Evolutionary conservation across 2,329 filamentous ascomycete species (phyloP), one percentile per base, ranked within the genome.

Genomic region (Sphaerulina vaccinii): DNA sequence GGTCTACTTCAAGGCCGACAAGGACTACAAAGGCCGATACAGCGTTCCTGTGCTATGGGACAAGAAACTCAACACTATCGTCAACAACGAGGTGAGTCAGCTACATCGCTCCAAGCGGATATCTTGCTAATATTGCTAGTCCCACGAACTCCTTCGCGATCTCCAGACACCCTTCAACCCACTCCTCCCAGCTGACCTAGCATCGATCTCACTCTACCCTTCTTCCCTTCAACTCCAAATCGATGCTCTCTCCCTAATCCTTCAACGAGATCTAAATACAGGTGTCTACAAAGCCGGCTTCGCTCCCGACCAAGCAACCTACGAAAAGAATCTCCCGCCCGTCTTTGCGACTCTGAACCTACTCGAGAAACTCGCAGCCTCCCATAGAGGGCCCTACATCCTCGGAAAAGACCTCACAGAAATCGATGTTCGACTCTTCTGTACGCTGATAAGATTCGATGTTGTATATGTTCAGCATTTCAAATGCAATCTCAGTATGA

Each of bases 391-490:
- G 0, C 81, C 82, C 0, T 85, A 76, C 56, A 68, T 85, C 2
- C 70, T 85, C 0, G 82, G 82, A 1, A 61, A 66, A 1, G 61
- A 72, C 11, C 60, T 85, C 53, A 85, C 82, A 0, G 82, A 85
- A 64, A 67, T 84, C 9, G 83, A 86, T 60, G 61, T 85, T 16
- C 70, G 79, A 9, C 72, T 78, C 0, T 86, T 80, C 58, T 73
- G 77, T 2, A 84, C 81, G 0, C 58, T 83, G 11, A 71, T 85
- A n/a, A 72, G 82, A 2, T 77, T 85, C 60, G 82, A 85, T 56
- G 69, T 74, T 2, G 77, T 82, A 3, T 86, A 85, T 62, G 80
- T 82, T 10, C 81, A 85, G 70, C 82, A 85, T 66, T 85, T 85
- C 72, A 85, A 85, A 69, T 82, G 80, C 61, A 85, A 85, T 64